Conservation (phyloP, 768 basidiomycete species). For the Mycena rosella region DNA sequence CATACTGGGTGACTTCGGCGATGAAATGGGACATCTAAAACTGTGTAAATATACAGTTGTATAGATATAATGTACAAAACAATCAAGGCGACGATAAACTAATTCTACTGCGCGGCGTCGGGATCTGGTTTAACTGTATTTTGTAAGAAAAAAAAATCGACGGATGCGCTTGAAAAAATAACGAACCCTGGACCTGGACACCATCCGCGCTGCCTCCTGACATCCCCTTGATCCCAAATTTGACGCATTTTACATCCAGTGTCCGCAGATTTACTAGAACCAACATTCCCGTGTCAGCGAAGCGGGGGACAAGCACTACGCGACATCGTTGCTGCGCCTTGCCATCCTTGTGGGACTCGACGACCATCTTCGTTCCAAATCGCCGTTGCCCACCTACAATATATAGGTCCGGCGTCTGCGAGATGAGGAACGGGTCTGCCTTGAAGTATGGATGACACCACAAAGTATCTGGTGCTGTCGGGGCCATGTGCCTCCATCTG, state of each 20-base stretch:
- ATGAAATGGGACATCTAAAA: constrained; percentile 81
- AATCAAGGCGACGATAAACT: neutral
- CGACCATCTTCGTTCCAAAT: constrained; percentile 82
- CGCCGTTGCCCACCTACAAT: constrained; percentile 91
- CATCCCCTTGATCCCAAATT: constrained; percentile 67
- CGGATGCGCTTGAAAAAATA: neutral
- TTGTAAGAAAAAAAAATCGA: neutral
- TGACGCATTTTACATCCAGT: constrained; percentile 74
- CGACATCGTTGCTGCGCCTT: constrained; percentile 63
- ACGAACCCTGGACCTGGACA: neutral
- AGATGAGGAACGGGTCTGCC: constrained; percentile 90
- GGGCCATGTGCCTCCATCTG: constrained; percentile 96
- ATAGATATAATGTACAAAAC: constrained; percentile 6
- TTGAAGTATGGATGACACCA: constrained; percentile 97
- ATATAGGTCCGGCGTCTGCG: constrained; percentile 91
- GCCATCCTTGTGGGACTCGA: constrained; percentile 46
- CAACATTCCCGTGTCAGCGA: constrained; percentile 81
- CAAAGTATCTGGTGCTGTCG: constrained; percentile 97
- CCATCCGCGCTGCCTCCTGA: constrained; percentile 39
- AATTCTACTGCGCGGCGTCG: neutral
- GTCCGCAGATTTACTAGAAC: constrained; percentile 86
- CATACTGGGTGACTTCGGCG: constrained; percentile 91
- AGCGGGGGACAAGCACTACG: constrained; percentile 85
- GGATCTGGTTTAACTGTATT: neutral
- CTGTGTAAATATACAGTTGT: constrained; percentile 14